A percentile compares a stretch with the other conserved stretches of the same genome.
Evolutionary conservation across 2,329 filamentous ascomycete species (phyloP).

Genomic region (Epichloe amarillans): DNA sequence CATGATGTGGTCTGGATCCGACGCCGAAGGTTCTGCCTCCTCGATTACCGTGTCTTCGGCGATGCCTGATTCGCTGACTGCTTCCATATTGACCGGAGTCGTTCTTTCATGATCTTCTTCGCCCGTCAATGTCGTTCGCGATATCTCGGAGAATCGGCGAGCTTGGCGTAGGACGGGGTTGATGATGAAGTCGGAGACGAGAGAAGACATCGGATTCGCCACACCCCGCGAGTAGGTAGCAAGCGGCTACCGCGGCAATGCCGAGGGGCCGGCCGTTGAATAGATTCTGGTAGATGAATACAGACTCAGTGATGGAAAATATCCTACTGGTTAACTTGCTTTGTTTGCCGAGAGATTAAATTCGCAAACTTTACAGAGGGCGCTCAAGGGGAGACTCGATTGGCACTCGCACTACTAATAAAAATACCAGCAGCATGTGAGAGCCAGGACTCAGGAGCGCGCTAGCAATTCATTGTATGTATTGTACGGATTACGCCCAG

Average conservation of each 20-base stretch:
- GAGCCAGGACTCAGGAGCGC: too few species aligned
- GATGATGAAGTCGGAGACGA: slow-evolving; percentile 52
- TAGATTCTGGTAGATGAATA: not conserved
- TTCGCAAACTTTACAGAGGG: not conserved
- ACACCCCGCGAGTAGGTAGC: slow-evolving; percentile 1
- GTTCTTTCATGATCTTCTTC: slow-evolving; percentile 20
- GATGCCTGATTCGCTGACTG: slow-evolving; percentile 15
- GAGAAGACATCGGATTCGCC: slow-evolving; percentile 38
- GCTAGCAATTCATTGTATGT: too few species aligned
- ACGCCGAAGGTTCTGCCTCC: not conserved
- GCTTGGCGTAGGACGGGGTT: slow-evolving; percentile 54
- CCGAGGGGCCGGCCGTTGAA: not conserved
- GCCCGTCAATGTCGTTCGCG: slow-evolving; percentile 24
- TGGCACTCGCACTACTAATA: not conserved
- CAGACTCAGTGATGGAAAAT: not conserved
- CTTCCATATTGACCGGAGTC: slow-evolving; percentile 10
- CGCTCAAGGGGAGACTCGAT: too few species aligned
- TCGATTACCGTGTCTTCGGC: slow-evolving; percentile 9
- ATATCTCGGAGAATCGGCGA: slow-evolving; percentile 45
- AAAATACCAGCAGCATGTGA: not conserved
- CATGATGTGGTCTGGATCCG: slow-evolving; percentile 5
- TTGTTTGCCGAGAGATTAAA: not conserved
- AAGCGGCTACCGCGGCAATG: not conserved
- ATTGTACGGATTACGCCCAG: too few species aligned
- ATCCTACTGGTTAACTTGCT: not conserved